These are phyloP conservation scores for Pseudozyma hubeiensis DNA, from an alignment of 1,284 basidiomycete genomes.

Conservation along the genomic window DNA sequence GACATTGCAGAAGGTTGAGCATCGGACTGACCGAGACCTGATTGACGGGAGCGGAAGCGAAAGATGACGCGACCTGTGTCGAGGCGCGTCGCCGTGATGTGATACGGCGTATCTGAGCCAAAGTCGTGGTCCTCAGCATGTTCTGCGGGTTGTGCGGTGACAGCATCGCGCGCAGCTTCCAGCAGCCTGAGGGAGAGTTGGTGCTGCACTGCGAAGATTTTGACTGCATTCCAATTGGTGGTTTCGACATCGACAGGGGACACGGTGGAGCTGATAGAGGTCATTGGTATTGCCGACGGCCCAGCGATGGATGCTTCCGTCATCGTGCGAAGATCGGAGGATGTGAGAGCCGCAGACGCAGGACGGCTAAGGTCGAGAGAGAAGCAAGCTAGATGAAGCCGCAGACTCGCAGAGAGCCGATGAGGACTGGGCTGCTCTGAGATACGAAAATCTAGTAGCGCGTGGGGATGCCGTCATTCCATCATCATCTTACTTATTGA, in stretches of 20 bases:
- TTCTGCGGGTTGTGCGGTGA: constrained; percentile 4
- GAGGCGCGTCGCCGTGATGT: constrained; percentile 51
- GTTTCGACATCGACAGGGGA: constrained; percentile 56
- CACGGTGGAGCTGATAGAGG: background rate
- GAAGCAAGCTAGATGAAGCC: too few relatives aligned
- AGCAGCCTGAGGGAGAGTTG: constrained; percentile 42
- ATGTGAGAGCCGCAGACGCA: too few relatives aligned
- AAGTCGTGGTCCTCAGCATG: constrained; percentile 36
- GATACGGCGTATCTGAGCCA: constrained; percentile 52
- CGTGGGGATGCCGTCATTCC: too few relatives aligned
- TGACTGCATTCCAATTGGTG: constrained; percentile 62
- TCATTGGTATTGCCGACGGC: constrained; percentile 11
- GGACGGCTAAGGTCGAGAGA: too few relatives aligned
- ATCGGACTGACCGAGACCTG: constrained; percentile 1
- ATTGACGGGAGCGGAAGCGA: constrained; percentile 43
- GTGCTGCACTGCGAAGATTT: constrained; percentile 54
- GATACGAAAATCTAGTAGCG: too few relatives aligned
- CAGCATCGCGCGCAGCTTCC: constrained; percentile 26
- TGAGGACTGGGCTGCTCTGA: too few relatives aligned
- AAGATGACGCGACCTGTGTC: constrained; percentile 51
- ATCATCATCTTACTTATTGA: background rate
- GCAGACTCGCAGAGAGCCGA: too few relatives aligned
- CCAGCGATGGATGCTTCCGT: constrained; percentile 2
- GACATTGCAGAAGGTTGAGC: background rate
- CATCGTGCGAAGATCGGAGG: background rate